Base-by-base conservation (phyloP, 768 basidiomycete species). In the Lentinula edodes region DNA sequence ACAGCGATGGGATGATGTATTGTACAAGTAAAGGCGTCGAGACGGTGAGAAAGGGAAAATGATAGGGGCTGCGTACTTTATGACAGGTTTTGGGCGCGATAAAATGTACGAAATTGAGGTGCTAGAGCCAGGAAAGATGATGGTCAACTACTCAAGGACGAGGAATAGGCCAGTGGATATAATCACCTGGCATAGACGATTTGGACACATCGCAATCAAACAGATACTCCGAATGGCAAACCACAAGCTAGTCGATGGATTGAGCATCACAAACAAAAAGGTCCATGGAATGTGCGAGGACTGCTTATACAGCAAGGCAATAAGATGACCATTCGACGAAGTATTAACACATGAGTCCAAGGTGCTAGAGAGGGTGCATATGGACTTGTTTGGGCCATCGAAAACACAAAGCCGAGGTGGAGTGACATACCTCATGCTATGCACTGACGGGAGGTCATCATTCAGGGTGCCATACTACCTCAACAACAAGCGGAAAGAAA, bases 271-370 rank as follows among this genome's bases (percentile, higher is more conserved):
- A 3, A 50, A 0, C 6, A 1, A 6, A 5, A 6, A 32, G 3
- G 50, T 51, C 8, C 5, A 1, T 1, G 50, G 50, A 2, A 20
- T 58, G 12, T 73, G 71, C 52, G 64, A 72, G 32, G 67, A 69
- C 56, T 73, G 74, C 61, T 63, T 72, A 1, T 67, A 66, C 39
- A 65, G 68, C 15, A 69, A 71, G 55, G 69, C 71, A 9, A 55
- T 63, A 0, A 3, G 32, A 0, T 52, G 64, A 1, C 72, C 68
- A 73, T 38, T 67, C 45, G 67, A 73, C 39, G 66, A 63, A 7
- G 60, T 41, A 1, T 59, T 66, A 0, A 39, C 32, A 2, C 65
- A 58, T 7, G 68, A 71, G 52, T 61, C 23, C 0, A 61, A 66
- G 10, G 41, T 63, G 0, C 64, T 70, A 2, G 65, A 68, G 7